phyloP scores from a whole-genome alignment of 305 asterid genomes.

The Solanum hybrid region DNA sequence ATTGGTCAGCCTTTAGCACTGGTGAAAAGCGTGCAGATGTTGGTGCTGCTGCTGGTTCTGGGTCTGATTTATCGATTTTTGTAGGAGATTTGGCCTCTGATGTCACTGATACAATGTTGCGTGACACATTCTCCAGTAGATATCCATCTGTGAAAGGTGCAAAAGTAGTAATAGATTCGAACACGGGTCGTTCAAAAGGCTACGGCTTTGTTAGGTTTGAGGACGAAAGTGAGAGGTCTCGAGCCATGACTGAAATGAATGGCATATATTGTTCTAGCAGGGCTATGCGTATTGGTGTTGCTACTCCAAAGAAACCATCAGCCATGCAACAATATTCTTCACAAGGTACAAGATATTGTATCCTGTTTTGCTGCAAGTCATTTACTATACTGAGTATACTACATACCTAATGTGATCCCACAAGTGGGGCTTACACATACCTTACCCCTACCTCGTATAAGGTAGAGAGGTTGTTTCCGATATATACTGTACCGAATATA shows the following conservation, averaged over 20 bases:
- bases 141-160: slow-evolving; percentile 88
- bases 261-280: slow-evolving; percentile 83
- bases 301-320: slow-evolving; percentile 82
- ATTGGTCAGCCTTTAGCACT: slow-evolving; percentile 33
- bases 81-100: slow-evolving; percentile 93
- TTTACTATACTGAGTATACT: background rate
- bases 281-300: slow-evolving; percentile 86
- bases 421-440: background rate
- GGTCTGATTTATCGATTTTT: slow-evolving; percentile 77
- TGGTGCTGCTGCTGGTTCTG: slow-evolving; percentile 11
- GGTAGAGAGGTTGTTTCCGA: background rate
- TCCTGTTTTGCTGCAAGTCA: background rate
- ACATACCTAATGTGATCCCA: background rate
- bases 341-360: slow-evolving; percentile 46
- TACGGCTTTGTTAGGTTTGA: slow-evolving; percentile 96
- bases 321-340: slow-evolving; percentile 67
- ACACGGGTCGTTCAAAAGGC: slow-evolving; percentile 85
- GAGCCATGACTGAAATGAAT: slow-evolving; percentile 92
- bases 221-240: slow-evolving; percentile 76
- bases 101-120: slow-evolving; percentile 76
- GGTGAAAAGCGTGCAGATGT: slow-evolving; percentile 59
- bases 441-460: background rate
- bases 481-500: background rate
- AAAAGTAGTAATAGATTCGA: slow-evolving; percentile 86
- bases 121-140: slow-evolving; percentile 76